Conservation (phyloP, 1,284 basidiomycete species). For the Kwoniella shivajii region DNA sequence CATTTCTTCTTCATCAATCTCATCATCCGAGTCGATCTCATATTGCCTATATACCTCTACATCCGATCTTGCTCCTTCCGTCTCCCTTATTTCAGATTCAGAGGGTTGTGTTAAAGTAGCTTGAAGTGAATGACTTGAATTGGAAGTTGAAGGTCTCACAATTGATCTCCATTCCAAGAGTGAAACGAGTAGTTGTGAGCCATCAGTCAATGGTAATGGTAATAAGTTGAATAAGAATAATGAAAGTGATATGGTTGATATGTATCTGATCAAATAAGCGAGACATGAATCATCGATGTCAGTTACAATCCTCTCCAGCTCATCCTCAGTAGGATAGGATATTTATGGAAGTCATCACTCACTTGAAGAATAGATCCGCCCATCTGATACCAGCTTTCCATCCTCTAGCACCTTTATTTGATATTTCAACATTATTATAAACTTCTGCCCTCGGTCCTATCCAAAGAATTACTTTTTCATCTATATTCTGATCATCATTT, state of each 20-base stretch:
- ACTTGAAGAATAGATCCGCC: slow-evolving; percentile 38
- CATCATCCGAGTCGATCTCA: slow-evolving; percentile 37
- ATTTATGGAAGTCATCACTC: slow-evolving; percentile 13
- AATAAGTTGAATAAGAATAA: slow-evolving; percentile 52
- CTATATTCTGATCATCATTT: neutral
- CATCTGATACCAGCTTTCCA: slow-evolving; percentile 32
- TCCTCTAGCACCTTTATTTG: slow-evolving; percentile 24
- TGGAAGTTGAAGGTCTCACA: slow-evolving; percentile 4
- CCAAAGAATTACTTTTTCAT: slow-evolving; percentile 36
- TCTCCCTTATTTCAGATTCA: slow-evolving; percentile 8
- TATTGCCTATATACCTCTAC: slow-evolving; percentile 24
- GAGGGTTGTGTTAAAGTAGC: slow-evolving; percentile 25
- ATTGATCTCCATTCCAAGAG: slow-evolving; percentile 26
- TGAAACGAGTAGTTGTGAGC: slow-evolving; percentile 40
- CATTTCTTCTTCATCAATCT: slow-evolving; percentile 26
- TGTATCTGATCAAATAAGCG: slow-evolving; percentile 29
- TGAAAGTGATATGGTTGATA: slow-evolving; percentile 43
- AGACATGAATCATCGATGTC: slow-evolving; percentile 2
- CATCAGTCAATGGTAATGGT: slow-evolving; percentile 47
- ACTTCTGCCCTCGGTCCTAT: slow-evolving; percentile 36
- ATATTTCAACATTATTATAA: slow-evolving; percentile 29
- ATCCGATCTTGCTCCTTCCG: neutral
- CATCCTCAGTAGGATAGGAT: too few species aligned
- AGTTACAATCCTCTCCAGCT: neutral
- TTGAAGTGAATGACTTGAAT: slow-evolving; percentile 16